Evolutionary conservation across 345 rosid species (phyloP).

Genomic region (Carallia brachiata): DNA sequence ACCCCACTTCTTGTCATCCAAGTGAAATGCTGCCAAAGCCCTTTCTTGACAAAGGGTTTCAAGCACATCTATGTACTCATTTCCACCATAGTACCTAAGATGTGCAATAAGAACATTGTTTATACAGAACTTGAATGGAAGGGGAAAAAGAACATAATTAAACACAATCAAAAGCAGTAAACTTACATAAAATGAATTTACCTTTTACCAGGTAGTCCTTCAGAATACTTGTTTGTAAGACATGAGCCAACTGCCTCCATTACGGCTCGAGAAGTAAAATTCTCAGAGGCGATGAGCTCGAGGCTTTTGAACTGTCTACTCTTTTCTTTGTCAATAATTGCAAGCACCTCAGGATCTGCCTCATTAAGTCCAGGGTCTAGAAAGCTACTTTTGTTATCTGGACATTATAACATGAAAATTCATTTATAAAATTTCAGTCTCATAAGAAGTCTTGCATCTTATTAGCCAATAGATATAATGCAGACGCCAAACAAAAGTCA

Average conservation of each 20-base stretch:
- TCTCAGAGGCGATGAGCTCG: slow-evolving; percentile 92
- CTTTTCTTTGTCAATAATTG: slow-evolving; percentile 68
- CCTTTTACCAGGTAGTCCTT: slow-evolving; percentile 97
- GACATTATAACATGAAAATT: slow-evolving; percentile 13
- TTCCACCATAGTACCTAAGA: slow-evolving; percentile 89
- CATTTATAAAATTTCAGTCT: not conserved
- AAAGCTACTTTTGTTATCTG: slow-evolving; percentile 48
- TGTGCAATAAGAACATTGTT: not conserved
- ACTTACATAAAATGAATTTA: slow-evolving; percentile 18
- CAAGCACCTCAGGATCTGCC: slow-evolving; percentile 74
- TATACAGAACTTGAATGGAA: not conserved
- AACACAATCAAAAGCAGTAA: slow-evolving; percentile 7
- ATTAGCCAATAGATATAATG: not conserved
- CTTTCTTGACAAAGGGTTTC: slow-evolving; percentile 85
- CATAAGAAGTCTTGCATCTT: not conserved
- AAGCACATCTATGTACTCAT: slow-evolving; percentile 81
- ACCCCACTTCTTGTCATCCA: slow-evolving; percentile 79
- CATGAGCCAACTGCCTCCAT: slow-evolving; percentile 98
- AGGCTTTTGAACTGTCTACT: slow-evolving; percentile 86
- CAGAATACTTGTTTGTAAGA: slow-evolving; percentile 89
- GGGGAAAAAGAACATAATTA: not conserved
- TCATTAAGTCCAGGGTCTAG: slow-evolving; percentile 54
- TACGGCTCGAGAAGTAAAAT: slow-evolving; percentile 89
- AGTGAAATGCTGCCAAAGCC: slow-evolving; percentile 74
- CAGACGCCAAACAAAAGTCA: not conserved